These are phyloP conservation scores for Voacanga thouarsii DNA, from an alignment of 257 asterid species.

Conservation along the genomic window DNA sequence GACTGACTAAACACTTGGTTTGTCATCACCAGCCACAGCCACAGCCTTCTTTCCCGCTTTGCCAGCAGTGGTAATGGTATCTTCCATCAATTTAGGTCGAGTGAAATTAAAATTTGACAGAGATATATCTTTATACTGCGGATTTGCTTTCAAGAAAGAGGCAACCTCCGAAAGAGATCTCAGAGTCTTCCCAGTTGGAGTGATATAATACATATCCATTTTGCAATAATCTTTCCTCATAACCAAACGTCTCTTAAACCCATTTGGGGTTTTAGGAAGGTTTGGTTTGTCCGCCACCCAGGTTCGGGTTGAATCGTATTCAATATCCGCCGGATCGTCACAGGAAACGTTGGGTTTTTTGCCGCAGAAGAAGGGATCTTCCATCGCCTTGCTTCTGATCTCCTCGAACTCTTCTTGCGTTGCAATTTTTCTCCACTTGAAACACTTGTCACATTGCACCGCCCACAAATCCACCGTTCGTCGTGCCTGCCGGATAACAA, in stretches of 20 bases:
- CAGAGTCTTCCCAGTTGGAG: constrained; percentile 51
- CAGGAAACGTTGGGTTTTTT: constrained; percentile 33
- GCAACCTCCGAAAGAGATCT: constrained; percentile 39
- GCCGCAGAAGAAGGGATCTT: constrained; percentile 57
- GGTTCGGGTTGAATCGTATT: constrained; percentile 29
- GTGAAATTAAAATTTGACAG: constrained; percentile 46
- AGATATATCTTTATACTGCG: constrained; percentile 28
- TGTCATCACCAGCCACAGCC: not conserved
- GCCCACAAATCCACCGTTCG: constrained; percentile 29
- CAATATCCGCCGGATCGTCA: constrained; percentile 46
- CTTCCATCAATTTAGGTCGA: constrained; percentile 44
- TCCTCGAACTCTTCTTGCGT: constrained; percentile 51
- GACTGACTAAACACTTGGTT: too few species aligned
- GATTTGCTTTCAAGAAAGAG: constrained; percentile 36
- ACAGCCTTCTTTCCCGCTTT: constrained; percentile 13
- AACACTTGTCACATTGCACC: constrained; percentile 49
- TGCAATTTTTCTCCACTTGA: constrained; percentile 49
- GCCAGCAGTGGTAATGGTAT: constrained; percentile 23
- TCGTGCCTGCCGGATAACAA: not conserved
- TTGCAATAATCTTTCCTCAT: constrained; percentile 39
- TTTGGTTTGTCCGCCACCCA: constrained; percentile 66
- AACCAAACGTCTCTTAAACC: constrained; percentile 42
- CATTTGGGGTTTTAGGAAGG: constrained; percentile 50
- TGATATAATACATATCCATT: constrained; percentile 42
- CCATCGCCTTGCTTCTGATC: constrained; percentile 42